Evolutionary conservation across 768 basidiomycete species (phyloP).

Genomic region (Leucosporidium yakuticum): DNA sequence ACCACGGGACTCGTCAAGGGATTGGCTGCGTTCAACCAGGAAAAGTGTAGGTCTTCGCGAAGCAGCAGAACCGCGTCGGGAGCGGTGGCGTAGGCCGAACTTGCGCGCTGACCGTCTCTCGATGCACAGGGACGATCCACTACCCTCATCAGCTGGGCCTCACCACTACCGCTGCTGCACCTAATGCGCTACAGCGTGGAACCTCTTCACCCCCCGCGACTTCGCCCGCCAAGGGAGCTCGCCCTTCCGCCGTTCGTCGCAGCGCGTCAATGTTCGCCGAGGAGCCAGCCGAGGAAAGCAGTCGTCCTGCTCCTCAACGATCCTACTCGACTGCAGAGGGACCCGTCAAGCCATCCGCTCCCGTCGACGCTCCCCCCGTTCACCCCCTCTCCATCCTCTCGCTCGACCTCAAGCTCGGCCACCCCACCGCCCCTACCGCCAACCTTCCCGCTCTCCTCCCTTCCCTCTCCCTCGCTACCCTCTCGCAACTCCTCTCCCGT

Average conservation of each 20-base stretch:
- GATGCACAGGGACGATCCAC: conserved; percentile 31
- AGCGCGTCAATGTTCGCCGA: conserved; percentile 11
- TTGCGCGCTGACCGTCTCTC: background rate
- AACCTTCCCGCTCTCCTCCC: conserved; percentile 60
- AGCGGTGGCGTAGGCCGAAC: background rate
- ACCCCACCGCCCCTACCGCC: conserved; percentile 58
- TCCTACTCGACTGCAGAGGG: conserved; percentile 14
- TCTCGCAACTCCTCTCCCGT: conserved; percentile 83
- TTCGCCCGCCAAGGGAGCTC: background rate
- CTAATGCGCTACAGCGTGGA: too few species aligned
- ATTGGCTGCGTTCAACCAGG: conserved; percentile 30
- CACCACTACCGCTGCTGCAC: background rate
- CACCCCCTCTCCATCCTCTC: conserved; percentile 80
- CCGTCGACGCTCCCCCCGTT: conserved; percentile 38
- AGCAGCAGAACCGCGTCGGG: background rate
- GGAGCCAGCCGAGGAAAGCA: background rate
- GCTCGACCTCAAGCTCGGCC: conserved; percentile 85
- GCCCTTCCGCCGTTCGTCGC: conserved; percentile 12
- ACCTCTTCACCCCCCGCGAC: conserved; percentile 1
- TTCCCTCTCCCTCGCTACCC: conserved; percentile 85
- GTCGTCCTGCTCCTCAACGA: conserved; percentile 8
- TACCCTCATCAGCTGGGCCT: conserved; percentile 33
- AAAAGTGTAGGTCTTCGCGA: conserved; percentile 28
- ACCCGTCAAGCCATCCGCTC: conserved; percentile 17
- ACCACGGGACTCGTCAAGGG: conserved; percentile 26